phyloP scores from a whole-genome alignment of 202 grass and related monocot species.

The Carex arenaria region DNA sequence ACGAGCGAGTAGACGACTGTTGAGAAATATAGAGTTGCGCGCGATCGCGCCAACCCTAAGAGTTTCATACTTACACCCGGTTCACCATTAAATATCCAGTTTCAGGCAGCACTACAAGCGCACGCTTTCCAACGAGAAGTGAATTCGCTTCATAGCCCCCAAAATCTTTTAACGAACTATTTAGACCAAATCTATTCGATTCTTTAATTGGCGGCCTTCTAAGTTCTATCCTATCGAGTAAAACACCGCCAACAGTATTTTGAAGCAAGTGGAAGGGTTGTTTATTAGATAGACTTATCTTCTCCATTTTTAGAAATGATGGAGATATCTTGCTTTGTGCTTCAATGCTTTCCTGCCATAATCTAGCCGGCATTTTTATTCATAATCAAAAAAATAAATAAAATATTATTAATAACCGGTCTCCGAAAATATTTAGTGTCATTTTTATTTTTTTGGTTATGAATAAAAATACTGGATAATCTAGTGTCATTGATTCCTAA shows the following conservation, averaged over 20 bases:
- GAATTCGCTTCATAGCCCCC: no score
- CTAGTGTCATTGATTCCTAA: background rate
- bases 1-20: background rate
- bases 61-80: background rate
- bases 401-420: no score
- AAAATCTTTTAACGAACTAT: background rate
- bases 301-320: background rate
- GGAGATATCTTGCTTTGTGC: background rate
- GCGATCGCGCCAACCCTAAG: background rate
- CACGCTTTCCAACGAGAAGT: no score
- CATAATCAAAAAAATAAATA: no score
- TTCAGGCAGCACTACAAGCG: background rate
- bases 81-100: background rate
- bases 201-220: background rate
- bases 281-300: background rate
- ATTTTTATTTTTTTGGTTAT: no score
- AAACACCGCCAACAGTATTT: conserved; percentile 2
- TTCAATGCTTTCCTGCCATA: background rate
- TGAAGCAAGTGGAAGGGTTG: background rate
- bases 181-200: background rate
- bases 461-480: no score
- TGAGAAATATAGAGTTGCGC: background rate
- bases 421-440: no score
- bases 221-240: background rate
- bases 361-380: no score